Evolutionary conservation across 306 rosid genomes (phyloP), one percentile per base, ranked within the genome.

Genomic region (Vigna hirtella): DNA sequence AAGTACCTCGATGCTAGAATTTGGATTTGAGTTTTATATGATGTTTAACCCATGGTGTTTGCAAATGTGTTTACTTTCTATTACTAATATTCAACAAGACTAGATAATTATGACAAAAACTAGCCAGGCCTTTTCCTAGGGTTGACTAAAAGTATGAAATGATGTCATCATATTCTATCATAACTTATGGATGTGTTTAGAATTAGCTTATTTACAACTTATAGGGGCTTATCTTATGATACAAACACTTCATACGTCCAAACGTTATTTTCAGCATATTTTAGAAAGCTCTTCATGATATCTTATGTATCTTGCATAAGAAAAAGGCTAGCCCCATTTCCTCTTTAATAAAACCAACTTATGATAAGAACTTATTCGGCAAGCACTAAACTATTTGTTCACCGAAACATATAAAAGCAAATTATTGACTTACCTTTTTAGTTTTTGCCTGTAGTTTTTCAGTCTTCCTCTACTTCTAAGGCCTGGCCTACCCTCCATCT

Each of bases 21-120:
- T 64, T 77, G 66, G 66, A 66, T 43, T 36, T 36, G 40, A 5
- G 40, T 36, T 53, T 47, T 52, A 40, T 66, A 53, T 3, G 13
- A 42, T 77, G 79, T 47, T 61, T 42, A 59, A 32, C 32, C 30
- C 59, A 17, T 48, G 48, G 59, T 64, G 34, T 47, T 47, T 24
- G 24, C 43, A 64, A 38, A 34, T 17, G 26, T 20, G 28, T 36
- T 76, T 38, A 24, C 34, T 45, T 59, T 36, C 42, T 22, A 4
- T 20, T 22, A 50, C 42, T 34, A 11, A 22, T 58, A 49, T 64
- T 76, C 53, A 64, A 65, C 53, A 51, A 74, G 49, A 61, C 15
- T 0, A 18, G 15, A 53, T 20, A 77, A 53, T 48, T 42, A 32
- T 12, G 36, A 34, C 43, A 61, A 61, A 3, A 14, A 16, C 24